Evolutionary conservation across 202 grass and related monocot genomes (phyloP).

Genomic region (Panicum hallii): DNA sequence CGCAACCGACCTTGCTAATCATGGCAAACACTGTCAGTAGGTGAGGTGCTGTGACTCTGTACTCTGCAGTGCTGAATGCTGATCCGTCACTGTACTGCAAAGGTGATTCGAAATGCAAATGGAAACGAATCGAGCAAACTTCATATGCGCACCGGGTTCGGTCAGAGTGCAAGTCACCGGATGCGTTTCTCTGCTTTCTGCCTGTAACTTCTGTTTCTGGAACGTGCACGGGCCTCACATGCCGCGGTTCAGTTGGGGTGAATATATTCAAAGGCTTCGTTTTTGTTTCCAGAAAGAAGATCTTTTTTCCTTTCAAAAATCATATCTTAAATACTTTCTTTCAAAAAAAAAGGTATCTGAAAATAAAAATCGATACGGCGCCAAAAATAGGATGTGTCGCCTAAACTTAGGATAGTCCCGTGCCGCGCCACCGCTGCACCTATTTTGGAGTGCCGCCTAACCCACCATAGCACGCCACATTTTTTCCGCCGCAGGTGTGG

Average conservation of each 20-base stretch:
- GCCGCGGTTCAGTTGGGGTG: too few species aligned
- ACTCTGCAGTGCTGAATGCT: too few species aligned
- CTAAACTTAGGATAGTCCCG: not conserved
- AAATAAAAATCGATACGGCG: too few species aligned
- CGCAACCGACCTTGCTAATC: not conserved
- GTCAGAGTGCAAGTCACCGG: not conserved
- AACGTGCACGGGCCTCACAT: too few species aligned
- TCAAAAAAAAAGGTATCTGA: too few species aligned
- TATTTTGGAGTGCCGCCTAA: too few species aligned
- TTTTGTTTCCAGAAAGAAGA: too few species aligned
- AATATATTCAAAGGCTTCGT: too few species aligned
- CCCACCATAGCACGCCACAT: too few species aligned
- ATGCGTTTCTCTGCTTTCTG: not conserved
- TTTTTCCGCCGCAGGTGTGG: too few species aligned
- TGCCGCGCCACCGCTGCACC: not conserved
- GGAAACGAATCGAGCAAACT: not conserved
- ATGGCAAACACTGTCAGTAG: not conserved
- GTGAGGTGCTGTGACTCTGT: not conserved
- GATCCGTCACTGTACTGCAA: not conserved
- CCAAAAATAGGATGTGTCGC: not conserved
- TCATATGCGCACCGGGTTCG: not conserved
- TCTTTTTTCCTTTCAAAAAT: too few species aligned
- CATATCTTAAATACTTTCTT: too few species aligned
- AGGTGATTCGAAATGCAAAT: not conserved
- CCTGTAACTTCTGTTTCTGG: not conserved